Conservation (phyloP, 805 yeast genomes). For the Starmerella vaccinii region DNA sequence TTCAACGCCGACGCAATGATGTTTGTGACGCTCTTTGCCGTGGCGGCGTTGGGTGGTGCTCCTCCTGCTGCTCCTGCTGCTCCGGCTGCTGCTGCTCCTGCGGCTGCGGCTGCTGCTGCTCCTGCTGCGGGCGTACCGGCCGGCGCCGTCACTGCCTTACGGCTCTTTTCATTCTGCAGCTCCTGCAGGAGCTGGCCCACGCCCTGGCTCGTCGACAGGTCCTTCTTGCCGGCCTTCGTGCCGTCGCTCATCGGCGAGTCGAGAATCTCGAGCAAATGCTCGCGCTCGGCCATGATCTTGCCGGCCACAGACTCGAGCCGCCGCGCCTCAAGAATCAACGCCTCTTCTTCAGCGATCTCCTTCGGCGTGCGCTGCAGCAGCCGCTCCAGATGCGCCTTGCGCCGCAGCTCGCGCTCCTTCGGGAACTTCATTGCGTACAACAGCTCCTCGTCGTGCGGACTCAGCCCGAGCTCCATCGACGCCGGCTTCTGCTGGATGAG, state of each 20-base stretch:
- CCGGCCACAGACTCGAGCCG: slow-evolving; percentile 55
- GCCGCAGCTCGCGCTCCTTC: slow-evolving; percentile 58
- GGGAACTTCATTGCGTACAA: slow-evolving; percentile 59
- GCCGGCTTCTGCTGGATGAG: slow-evolving; percentile 33
- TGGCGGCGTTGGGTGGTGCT: too few species aligned
- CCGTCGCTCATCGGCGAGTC: slow-evolving; percentile 52
- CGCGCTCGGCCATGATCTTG: slow-evolving; percentile 3
- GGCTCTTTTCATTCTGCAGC: slow-evolving; percentile 57
- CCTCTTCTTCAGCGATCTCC: slow-evolving; percentile 96
- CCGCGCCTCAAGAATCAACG: slow-evolving; percentile 82
- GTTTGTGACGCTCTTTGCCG: slow-evolving; percentile 25
- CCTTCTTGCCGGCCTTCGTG: slow-evolving; percentile 2
- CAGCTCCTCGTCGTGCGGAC: slow-evolving; percentile 41
- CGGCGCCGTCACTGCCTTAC: slow-evolving; percentile 18
- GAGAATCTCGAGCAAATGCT: slow-evolving; percentile 1
- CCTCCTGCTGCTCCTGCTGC: too few species aligned
- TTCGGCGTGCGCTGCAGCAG: slow-evolving; percentile 80
- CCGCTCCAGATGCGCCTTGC: slow-evolving; percentile 71
- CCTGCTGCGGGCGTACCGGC: too few species aligned
- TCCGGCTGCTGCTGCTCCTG: too few species aligned
- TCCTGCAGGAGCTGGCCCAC: slow-evolving; percentile 75
- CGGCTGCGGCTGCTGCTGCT: too few species aligned
- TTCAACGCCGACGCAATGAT: slow-evolving; percentile 30
- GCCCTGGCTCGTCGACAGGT: slow-evolving; percentile 59
- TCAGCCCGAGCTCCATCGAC: slow-evolving; percentile 33